phyloP scores from a whole-genome alignment of 768 basidiomycete species.

The Holtermanniella nyarrowii region DNA sequence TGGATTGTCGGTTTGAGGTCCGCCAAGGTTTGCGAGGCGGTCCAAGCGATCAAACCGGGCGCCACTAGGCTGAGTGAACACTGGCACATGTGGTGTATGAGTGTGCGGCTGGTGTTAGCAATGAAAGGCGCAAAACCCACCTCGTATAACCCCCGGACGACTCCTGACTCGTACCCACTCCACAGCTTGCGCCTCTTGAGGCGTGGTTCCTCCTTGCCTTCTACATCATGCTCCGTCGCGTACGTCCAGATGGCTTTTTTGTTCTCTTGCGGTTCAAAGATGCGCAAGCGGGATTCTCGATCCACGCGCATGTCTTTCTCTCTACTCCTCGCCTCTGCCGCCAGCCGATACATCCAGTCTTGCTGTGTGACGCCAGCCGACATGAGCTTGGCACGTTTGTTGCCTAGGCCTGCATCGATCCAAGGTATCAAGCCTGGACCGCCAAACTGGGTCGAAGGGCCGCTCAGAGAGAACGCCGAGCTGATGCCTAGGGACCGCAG shows the following conservation, averaged over 20 bases:
- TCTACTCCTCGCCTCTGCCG: conserved; percentile 54
- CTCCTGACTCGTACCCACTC: conserved; percentile 19
- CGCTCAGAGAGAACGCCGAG: conserved; percentile 82
- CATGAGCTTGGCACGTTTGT: conserved; percentile 65
- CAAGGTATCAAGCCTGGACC: conserved; percentile 73
- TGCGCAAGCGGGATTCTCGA: conserved; percentile 22
- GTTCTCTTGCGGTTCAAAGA: conserved; percentile 17
- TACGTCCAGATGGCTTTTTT: conserved; percentile 19
- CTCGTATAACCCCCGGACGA: conserved; percentile 29
- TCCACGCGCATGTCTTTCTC: conserved; percentile 45
- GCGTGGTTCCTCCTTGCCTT: background rate
- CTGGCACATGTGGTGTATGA: conserved; percentile 22
- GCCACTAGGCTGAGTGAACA: conserved; percentile 6
- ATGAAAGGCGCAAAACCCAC: conserved; percentile 10
- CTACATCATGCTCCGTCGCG: conserved; percentile 2
- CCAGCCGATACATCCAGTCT: conserved; percentile 84
- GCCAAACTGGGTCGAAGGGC: conserved; percentile 86
- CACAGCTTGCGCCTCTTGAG: background rate
- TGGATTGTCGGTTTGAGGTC: background rate
- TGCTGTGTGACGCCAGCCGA: conserved; percentile 74
- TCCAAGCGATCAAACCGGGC: conserved; percentile 3
- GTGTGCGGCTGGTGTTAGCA: conserved; percentile 30
- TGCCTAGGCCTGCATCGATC: conserved; percentile 76
- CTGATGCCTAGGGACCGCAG: conserved; percentile 21
- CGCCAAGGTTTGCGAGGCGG: background rate